Conservation (phyloP, 164 flowering plant species). For the Litsea cubeba region DNA sequence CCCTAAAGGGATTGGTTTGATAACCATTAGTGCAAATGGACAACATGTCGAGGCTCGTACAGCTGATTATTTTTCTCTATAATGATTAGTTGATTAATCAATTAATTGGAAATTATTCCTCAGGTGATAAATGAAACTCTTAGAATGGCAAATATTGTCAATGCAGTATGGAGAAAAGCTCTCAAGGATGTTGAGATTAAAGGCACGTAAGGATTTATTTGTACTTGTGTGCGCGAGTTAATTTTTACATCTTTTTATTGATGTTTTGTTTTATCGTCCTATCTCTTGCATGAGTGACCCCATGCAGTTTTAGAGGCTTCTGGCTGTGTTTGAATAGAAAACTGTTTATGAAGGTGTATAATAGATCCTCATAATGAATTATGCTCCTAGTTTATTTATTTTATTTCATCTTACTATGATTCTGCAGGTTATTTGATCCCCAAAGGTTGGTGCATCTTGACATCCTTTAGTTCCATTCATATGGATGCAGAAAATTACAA, state of each 20-base stretch:
- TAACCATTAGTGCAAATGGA: neutral
- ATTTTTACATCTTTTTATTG: too few relatives aligned
- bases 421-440: conserved; percentile 77
- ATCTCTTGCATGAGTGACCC: neutral
- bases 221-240: too few relatives aligned
- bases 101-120: neutral
- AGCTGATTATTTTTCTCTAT: neutral
- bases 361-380: neutral
- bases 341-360: too few relatives aligned
- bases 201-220: conserved; percentile 32
- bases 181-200: conserved; percentile 77
- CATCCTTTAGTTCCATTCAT: conserved; percentile 77
- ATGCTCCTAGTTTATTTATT: neutral
- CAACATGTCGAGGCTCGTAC: neutral
- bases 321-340: neutral
- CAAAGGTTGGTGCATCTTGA: conserved; percentile 79
- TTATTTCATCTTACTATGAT: neutral
- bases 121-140: conserved; percentile 94
- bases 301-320: neutral
- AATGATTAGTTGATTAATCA: neutral
- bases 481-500: conserved; percentile 73
- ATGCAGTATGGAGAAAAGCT: conserved; percentile 88
- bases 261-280: neutral
- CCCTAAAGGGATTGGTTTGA: neutral
- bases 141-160: conserved; percentile 78